Base-by-base conservation (phyloP, 495 filamentous ascomycete genomes). In the Cairneyella variabilis region DNA sequence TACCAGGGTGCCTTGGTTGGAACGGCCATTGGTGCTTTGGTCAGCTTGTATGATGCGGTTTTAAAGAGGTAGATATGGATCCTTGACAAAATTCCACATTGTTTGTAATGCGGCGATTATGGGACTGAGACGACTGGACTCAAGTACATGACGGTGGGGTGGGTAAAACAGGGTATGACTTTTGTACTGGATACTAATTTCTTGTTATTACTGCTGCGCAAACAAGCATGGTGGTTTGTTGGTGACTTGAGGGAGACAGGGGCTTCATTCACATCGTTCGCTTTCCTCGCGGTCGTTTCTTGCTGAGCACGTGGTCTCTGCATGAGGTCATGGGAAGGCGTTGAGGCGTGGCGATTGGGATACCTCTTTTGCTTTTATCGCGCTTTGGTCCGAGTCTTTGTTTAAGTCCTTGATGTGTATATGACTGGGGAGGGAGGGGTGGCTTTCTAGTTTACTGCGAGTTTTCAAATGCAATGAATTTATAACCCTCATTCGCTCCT, bases 1-100 rank as follows among this genome's bases (percentile, higher is more conserved):
- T 87, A 78, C 68, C 64, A 74, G 51, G 87, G 88, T 40, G 71
- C 92, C 46, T 49, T 93, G 26, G 82, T 85, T 25, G 89, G 89
- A 0, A 73, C 85, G 23, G 81, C 76, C 17, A 83, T 95, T 52
- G 84, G 86, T 14, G 75, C 76, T 16, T 53, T 96, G 25, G 73
- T 81, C 28, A 83, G 84, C 39, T 59, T 96, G 47, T 96, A 95
- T 66, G 90, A 95, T 63, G 91, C 89, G 10, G 83, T 91, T 54
- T 67, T 93, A 68, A 84, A 79, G 73, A 90, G 86, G 71, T 91
- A 72, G 38, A 41, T 23, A 10, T 16, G 22, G 2, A 9, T 37
- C 36, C 21, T 14, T 38, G 44, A 14, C 16, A 3, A 47, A 30
- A 9, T 17, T 16, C 12, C 16, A 16, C 20, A 38, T 11, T 38